These are phyloP conservation scores for Zizania latifolia DNA, from an alignment of 176 grass and related monocot species.

Conservation along the genomic window DNA sequence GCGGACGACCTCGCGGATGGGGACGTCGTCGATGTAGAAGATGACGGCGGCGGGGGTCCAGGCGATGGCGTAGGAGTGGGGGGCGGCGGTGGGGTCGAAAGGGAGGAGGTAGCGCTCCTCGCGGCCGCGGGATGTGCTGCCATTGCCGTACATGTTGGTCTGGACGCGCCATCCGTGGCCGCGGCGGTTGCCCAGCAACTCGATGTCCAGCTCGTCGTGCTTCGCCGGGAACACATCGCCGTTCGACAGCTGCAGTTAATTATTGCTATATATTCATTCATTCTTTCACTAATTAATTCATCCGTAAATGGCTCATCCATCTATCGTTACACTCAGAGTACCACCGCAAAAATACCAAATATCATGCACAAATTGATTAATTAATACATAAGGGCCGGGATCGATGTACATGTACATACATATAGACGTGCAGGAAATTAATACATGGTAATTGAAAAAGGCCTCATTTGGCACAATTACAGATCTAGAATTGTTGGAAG, in stretches of 20 bases:
- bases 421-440: too few species aligned
- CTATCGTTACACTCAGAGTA: too few species aligned
- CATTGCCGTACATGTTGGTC: constrained; percentile 86
- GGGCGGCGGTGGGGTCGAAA: constrained; percentile 50
- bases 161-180: constrained; percentile 70
- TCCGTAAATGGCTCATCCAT: too few species aligned
- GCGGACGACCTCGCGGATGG: constrained; percentile 67
- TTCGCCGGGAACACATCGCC: constrained; percentile 47
- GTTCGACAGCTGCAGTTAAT: constrained; percentile 84
- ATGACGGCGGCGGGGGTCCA: constrained; percentile 71
- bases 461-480: too few species aligned
- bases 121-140: constrained; percentile 65
- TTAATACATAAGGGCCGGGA: too few species aligned
- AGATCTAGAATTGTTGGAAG: too few species aligned
- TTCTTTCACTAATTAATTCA: too few species aligned
- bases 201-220: constrained; percentile 88
- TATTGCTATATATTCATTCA: neutral
- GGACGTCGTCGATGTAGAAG: constrained; percentile 72
- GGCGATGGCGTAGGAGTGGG: constrained; percentile 72
- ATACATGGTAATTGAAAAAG: too few species aligned
- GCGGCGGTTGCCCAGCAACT: constrained; percentile 66
- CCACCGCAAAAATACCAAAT: too few species aligned
- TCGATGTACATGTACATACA: too few species aligned
- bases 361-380: too few species aligned
- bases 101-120: constrained; percentile 88